These are phyloP conservation scores for Pythium chondricola DNA, from an alignment of 352 stramenopile genomes.

Conservation along the genomic window DNA sequence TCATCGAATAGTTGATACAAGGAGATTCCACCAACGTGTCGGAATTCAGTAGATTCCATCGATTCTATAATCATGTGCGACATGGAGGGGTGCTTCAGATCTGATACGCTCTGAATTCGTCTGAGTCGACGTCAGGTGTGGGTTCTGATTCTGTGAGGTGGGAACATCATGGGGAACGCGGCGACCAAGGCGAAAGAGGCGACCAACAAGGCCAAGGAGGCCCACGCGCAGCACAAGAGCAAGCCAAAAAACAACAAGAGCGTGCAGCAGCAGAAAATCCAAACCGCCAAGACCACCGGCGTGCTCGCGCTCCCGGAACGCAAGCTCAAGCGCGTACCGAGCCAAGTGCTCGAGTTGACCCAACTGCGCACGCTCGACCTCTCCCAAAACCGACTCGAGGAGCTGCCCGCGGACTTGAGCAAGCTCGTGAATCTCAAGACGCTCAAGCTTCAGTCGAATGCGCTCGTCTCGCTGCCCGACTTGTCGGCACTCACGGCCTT, in stretches of 20 bases:
- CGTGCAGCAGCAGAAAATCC: conserved; percentile 77
- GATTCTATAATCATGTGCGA: no score
- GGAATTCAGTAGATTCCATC: no score
- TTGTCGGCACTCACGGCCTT: conserved; percentile 58
- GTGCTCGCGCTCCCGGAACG: conserved; percentile 61
- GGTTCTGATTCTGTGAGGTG: no score
- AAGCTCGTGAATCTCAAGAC: conserved; percentile 52
- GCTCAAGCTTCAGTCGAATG: conserved; percentile 66
- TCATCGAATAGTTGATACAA: no score
- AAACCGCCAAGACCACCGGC: conserved; percentile 46
- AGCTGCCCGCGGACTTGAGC: conserved; percentile 37
- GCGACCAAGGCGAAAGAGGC: conserved; percentile 62
- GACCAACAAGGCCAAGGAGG: conserved; percentile 55
- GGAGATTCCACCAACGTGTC: no score
- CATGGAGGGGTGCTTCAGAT: no score
- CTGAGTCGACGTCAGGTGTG: no score
- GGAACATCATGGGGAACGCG: conserved; percentile 59
- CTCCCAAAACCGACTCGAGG: conserved; percentile 52
- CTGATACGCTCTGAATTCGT: no score
- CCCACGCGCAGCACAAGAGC: conserved; percentile 60
- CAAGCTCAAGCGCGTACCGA: conserved; percentile 73
- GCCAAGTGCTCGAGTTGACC: conserved; percentile 42
- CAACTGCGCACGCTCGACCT: conserved; percentile 67
- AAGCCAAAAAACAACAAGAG: conserved; percentile 75
- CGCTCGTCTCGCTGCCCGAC: conserved; percentile 49